Percentiles rank a stretch among this genome's conserved stretches.
These are phyloP conservation scores for Gymnopilus dilepis DNA, from an alignment of 768 basidiomycete genomes.

Conservation along the genomic window DNA sequence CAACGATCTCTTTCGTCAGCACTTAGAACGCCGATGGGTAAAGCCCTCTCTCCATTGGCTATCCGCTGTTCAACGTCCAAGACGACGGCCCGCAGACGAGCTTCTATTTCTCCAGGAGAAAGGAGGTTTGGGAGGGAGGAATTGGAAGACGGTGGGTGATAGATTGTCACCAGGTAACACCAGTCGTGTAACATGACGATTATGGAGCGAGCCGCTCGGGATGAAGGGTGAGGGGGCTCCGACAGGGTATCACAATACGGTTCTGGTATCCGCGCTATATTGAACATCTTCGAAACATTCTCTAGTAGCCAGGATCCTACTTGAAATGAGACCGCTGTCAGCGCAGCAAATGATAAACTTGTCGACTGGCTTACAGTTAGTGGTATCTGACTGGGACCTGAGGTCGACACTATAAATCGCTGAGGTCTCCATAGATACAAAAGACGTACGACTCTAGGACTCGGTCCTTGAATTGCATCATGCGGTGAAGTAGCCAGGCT, in stretches of 20 bases:
- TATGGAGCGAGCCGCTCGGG: slow-evolving; percentile 60
- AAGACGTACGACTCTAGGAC: slow-evolving; percentile 54
- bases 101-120: slow-evolving; percentile 46
- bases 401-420: background rate
- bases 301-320: slow-evolving; percentile 70
- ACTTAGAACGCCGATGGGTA: slow-evolving; percentile 73
- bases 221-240: slow-evolving; percentile 45
- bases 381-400: slow-evolving; percentile 59
- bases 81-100: slow-evolving; percentile 48
- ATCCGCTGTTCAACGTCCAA: slow-evolving; percentile 63
- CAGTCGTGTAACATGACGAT: slow-evolving; percentile 78
- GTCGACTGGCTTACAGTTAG: slow-evolving; percentile 64
- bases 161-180: slow-evolving; percentile 78
- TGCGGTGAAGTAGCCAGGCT: slow-evolving; percentile 77
- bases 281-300: slow-evolving; percentile 68
- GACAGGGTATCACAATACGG: slow-evolving; percentile 68
- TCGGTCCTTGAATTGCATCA: slow-evolving; percentile 73
- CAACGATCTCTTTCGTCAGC: slow-evolving; percentile 84
- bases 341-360: background rate
- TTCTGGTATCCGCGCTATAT: slow-evolving; percentile 76
- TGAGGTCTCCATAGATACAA: background rate
- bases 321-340: slow-evolving; percentile 13
- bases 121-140: slow-evolving; percentile 36
- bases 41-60: slow-evolving; percentile 56
- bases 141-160: slow-evolving; percentile 41